Evolutionary conservation across 305 asterid species (phyloP).

Genomic region (Fraxinus baroniana): DNA sequence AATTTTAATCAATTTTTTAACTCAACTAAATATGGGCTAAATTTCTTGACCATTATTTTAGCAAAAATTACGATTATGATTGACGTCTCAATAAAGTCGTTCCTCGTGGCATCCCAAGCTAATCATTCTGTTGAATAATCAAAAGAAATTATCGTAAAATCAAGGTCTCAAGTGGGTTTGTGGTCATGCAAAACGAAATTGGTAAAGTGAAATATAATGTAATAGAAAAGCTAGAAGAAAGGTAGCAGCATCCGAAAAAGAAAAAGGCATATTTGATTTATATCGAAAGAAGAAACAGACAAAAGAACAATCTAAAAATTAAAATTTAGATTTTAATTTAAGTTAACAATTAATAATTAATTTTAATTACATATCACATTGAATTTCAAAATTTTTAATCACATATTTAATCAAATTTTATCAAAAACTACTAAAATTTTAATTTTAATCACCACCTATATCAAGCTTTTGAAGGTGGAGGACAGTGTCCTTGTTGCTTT

Average conservation of each 20-base stretch:
- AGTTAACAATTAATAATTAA: no score
- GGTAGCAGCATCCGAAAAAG: slow-evolving; percentile 50
- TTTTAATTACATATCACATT: no score
- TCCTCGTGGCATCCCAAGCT: not conserved
- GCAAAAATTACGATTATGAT: not conserved
- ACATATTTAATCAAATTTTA: no score
- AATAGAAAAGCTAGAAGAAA: slow-evolving; percentile 41
- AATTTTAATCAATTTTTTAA: not conserved
- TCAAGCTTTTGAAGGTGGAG: slow-evolving; percentile 18
- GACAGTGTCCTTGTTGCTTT: slow-evolving; percentile 23
- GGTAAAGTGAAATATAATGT: not conserved
- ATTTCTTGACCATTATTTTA: not conserved
- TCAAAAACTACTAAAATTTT: no score
- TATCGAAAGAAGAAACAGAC: slow-evolving; percentile 22
- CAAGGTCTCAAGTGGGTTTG: not conserved
- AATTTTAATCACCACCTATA: not conserved
- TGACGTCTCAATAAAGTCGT: not conserved
- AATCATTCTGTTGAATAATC: not conserved
- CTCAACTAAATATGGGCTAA: not conserved
- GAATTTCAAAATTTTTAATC: no score
- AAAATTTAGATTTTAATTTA: no score
- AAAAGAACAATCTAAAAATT: slow-evolving; percentile 36
- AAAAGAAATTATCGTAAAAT: not conserved
- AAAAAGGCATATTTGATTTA: slow-evolving; percentile 27
- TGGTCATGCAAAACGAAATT: not conserved